phyloP scores from a whole-genome alignment of 83 land plant species.

The Diphasiastrum complanatum region DNA sequence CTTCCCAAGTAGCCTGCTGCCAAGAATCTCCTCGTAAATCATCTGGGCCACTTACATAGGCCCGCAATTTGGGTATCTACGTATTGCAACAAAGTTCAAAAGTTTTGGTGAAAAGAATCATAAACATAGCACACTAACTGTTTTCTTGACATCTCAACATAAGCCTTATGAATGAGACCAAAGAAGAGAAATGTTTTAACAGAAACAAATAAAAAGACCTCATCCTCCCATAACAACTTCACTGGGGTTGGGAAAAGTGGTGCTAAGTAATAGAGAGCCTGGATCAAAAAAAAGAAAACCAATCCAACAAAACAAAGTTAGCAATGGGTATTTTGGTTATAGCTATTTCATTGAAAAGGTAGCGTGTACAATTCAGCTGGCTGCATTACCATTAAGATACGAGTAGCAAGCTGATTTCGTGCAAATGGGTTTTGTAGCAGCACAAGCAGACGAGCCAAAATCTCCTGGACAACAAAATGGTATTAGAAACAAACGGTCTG shows the following conservation, averaged over 20 bases:
- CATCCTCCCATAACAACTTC: constrained; percentile 81
- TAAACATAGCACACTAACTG: neutral
- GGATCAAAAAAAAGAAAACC: constrained; percentile 1
- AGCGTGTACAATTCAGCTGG: neutral
- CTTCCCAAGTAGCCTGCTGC: constrained; percentile 91
- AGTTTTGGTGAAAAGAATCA: constrained; percentile 6
- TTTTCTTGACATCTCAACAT: neutral
- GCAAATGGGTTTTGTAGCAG: constrained; percentile 89
- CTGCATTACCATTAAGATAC: constrained; percentile 60
- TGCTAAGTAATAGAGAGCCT: constrained; percentile 76
- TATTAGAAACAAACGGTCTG: too few species aligned
- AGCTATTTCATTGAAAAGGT: neutral
- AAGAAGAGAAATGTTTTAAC: too few species aligned
- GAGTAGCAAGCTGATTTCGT: constrained; percentile 74
- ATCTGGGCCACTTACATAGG: constrained; percentile 80
- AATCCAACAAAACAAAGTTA: neutral
- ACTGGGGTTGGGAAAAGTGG: constrained; percentile 74
- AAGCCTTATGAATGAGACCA: too few species aligned
- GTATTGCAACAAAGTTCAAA: constrained; percentile 37
- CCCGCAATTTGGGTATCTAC: constrained; percentile 95
- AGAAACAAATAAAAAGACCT: constrained; percentile 67
- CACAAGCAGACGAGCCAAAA: constrained; percentile 85
- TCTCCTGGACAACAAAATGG: constrained; percentile 47
- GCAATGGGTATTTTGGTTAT: neutral
- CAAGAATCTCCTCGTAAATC: constrained; percentile 72